Conservation (phyloP, 2,329 filamentous ascomycete genomes). For the Colletotrichum australisinense region DNA sequence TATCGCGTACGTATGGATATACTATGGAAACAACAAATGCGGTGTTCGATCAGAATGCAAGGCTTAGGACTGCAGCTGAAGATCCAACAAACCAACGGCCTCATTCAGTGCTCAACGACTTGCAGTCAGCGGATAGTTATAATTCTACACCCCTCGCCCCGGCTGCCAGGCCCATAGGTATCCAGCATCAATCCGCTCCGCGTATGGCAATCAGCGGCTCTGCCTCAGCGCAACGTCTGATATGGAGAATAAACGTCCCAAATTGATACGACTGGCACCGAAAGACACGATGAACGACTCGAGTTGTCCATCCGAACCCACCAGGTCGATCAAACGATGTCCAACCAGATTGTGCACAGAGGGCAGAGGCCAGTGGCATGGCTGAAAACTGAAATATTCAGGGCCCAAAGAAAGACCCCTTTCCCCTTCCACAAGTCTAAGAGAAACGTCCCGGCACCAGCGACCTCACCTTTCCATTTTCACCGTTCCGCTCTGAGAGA, state of each 20-base stretch:
- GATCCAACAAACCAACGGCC: too few relatives aligned
- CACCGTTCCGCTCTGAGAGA: not conserved
- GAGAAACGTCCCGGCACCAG: not conserved
- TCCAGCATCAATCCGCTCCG: not conserved
- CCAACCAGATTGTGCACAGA: not conserved
- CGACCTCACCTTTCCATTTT: not conserved
- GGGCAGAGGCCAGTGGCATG: not conserved
- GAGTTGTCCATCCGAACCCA: conserved; percentile 10
- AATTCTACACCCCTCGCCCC: not conserved
- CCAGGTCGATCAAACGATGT: not conserved
- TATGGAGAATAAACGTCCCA: not conserved
- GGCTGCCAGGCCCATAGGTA: not conserved
- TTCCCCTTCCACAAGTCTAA: not conserved
- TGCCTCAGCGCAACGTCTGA: conserved; percentile 6
- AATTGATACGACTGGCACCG: not conserved
- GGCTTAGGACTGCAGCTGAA: too few relatives aligned
- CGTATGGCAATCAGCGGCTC: conserved; percentile 12
- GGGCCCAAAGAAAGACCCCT: not conserved
- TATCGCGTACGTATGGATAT: too few relatives aligned
- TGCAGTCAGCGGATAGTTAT: not conserved
- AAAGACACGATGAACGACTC: conserved; percentile 16
- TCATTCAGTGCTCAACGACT: not conserved
- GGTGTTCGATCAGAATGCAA: not conserved
- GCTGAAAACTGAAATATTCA: not conserved
- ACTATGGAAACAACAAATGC: too few relatives aligned